These are phyloP conservation scores for Blumeria hordei DNA, from an alignment of 2,329 filamentous ascomycete genomes.

Conservation along the genomic window DNA sequence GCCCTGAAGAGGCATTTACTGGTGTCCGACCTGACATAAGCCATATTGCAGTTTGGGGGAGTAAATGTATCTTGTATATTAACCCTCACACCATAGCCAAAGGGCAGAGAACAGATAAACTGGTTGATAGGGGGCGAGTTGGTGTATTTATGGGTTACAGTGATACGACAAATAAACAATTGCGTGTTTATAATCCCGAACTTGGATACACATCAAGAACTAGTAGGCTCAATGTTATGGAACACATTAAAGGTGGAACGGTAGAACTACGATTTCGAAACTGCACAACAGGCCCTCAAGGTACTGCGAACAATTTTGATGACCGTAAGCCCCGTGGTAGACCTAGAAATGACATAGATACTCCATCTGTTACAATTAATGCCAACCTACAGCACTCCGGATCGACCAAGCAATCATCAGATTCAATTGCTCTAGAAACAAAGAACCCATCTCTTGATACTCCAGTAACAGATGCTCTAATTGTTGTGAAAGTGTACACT, in stretches of 20 bases:
- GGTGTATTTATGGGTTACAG: slow-evolving; percentile 1
- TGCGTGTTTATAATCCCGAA: neutral
- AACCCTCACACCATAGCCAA: neutral
- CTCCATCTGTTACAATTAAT: no score
- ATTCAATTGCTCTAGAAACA: no score
- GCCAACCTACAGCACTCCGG: no score
- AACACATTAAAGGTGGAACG: neutral
- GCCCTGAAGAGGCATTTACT: neutral
- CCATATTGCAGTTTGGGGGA: neutral
- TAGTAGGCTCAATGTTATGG: neutral
- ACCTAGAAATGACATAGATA: neutral
- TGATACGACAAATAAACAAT: neutral
- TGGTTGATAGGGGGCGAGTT: neutral
- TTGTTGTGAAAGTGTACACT: no score
- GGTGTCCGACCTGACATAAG: neutral
- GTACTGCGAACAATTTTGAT: neutral
- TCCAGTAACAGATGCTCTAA: no score
- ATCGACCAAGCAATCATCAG: no score
- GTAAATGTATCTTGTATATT: neutral
- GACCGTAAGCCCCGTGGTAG: neutral
- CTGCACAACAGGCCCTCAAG: neutral
- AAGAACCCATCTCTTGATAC: no score
- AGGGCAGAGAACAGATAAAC: neutral
- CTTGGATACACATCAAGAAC: neutral
- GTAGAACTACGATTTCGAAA: neutral